phyloP scores from a whole-genome alignment of 768 basidiomycete genomes.

The Hypholoma fasciculare region DNA sequence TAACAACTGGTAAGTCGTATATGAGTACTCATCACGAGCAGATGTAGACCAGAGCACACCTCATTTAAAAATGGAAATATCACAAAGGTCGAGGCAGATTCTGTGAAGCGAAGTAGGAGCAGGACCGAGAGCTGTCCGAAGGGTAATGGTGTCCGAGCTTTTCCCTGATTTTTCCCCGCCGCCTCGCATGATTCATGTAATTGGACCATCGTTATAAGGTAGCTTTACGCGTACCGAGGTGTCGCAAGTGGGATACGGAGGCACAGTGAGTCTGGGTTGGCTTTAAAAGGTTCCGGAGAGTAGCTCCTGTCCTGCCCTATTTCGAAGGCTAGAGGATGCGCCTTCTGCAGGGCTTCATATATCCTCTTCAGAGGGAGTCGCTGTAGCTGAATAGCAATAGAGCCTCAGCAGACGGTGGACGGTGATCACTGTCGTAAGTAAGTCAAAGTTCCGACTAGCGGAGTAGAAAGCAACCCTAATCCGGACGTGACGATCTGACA shows the following conservation, averaged over 20 bases:
- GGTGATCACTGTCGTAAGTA: not conserved
- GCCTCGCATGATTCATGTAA: not conserved
- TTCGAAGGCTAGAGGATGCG: not conserved
- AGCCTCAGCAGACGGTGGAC: constrained; percentile 2
- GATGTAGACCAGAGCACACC: constrained; percentile 33
- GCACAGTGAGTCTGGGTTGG: no score
- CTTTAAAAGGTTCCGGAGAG: not conserved
- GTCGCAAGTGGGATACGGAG: no score
- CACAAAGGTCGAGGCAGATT: constrained; percentile 61
- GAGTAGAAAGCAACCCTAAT: no score
- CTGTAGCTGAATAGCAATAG: constrained; percentile 16
- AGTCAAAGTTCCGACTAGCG: no score
- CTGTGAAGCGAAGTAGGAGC: constrained; percentile 57
- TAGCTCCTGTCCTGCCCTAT: not conserved
- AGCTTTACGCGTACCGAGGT: no score
- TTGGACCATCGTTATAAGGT: not conserved
- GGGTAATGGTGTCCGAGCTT: constrained; percentile 45
- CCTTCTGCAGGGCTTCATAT: not conserved
- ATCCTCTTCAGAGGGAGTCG: not conserved
- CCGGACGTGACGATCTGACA: not conserved
- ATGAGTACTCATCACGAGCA: constrained; percentile 26
- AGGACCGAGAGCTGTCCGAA: constrained; percentile 56
- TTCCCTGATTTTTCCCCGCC: not conserved
- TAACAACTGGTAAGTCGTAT: constrained; percentile 16
- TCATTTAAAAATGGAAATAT: constrained; percentile 50